phyloP scores from a whole-genome alignment of 2,329 filamentous ascomycete genomes.

The Alternaria gansuensis region DNA sequence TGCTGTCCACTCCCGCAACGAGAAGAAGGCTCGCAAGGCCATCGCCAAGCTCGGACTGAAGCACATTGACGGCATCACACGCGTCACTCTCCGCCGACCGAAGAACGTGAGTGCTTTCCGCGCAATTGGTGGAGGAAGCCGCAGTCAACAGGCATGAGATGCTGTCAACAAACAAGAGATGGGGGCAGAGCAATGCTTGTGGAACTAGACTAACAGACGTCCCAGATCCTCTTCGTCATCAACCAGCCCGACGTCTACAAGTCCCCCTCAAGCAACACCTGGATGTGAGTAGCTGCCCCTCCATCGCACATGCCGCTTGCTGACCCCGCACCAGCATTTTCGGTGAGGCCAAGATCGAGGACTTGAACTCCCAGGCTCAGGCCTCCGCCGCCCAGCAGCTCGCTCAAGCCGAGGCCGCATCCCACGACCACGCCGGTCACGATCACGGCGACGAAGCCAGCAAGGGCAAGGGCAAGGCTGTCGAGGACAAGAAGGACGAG shows the following conservation, averaged over 20 bases:
- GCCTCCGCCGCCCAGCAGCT: conserved; percentile 95
- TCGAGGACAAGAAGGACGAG: conserved; percentile 67
- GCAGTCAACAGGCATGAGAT: conserved; percentile 7
- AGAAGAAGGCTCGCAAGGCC: conserved; percentile 99
- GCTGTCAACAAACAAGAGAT: conserved; percentile 15
- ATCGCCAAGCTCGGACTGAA: conserved; percentile 98
- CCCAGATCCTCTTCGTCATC: conserved; percentile 97
- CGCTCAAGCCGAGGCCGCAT: conserved; percentile 73
- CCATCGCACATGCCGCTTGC: conserved; percentile 22
- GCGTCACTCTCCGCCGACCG: conserved; percentile 95
- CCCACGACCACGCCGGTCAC: conserved; percentile 74
- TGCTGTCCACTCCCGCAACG: conserved; percentile 96
- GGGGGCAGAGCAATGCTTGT: conserved; percentile 15
- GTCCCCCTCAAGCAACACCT: conserved; percentile 98
- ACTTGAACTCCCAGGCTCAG: conserved; percentile 98
- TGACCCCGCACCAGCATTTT: conserved; percentile 76
- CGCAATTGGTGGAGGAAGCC: conserved; percentile 30
- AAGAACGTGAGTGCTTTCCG: conserved; percentile 85
- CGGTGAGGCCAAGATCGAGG: conserved; percentile 99
- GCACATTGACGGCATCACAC: conserved; percentile 95
- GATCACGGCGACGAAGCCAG: conserved; percentile 75
- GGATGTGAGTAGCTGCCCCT: conserved; percentile 78
- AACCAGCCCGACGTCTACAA: conserved; percentile 99
- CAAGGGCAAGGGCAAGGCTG: conserved; percentile 71
- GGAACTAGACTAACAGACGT: conserved; percentile 30